These are phyloP conservation scores for Neospermospora avenae DNA, from an alignment of 2,329 filamentous ascomycete species.

Conservation along the genomic window DNA sequence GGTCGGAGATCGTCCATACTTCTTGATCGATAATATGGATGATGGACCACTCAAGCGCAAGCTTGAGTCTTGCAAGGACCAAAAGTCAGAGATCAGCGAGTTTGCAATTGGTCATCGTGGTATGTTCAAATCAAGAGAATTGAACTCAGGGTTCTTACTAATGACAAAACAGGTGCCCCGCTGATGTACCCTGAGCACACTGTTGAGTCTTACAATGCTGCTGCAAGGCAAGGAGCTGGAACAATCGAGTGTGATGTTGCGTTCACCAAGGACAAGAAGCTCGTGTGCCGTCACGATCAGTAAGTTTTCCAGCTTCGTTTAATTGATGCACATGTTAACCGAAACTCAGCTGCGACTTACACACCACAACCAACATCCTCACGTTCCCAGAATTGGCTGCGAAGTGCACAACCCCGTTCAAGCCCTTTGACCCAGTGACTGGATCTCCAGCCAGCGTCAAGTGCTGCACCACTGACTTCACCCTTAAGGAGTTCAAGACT, in stretches of 20 bases:
- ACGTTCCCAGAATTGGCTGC: background rate
- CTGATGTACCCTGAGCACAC: slow-evolving; percentile 4
- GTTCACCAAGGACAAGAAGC: slow-evolving; percentile 2
- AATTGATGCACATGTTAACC: background rate
- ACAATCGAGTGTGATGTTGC: slow-evolving; percentile 4
- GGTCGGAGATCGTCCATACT: slow-evolving; percentile 1
- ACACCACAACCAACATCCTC: slow-evolving; percentile 6
- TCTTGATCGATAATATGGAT: slow-evolving; percentile 1
- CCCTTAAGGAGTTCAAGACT: background rate
- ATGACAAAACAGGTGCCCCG: background rate
- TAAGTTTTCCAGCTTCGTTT: background rate
- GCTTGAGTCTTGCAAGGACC: slow-evolving; percentile 5
- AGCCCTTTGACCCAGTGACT: background rate
- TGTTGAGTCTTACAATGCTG: slow-evolving; percentile 1
- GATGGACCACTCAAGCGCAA: slow-evolving; percentile 4
- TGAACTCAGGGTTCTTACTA: no score
- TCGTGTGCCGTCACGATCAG: slow-evolving; percentile 5
- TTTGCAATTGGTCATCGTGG: slow-evolving; percentile 5
- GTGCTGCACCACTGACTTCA: slow-evolving; percentile 6
- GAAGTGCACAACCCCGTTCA: slow-evolving; percentile 3
- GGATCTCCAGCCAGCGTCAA: background rate
- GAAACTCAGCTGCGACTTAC: background rate
- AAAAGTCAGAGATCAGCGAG: slow-evolving; percentile 1
- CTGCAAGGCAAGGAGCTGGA: background rate
- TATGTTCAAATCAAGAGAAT: no score